These are phyloP conservation scores for Rosa multiflora DNA, from an alignment of 306 rosid genomes.

Conservation along the genomic window DNA sequence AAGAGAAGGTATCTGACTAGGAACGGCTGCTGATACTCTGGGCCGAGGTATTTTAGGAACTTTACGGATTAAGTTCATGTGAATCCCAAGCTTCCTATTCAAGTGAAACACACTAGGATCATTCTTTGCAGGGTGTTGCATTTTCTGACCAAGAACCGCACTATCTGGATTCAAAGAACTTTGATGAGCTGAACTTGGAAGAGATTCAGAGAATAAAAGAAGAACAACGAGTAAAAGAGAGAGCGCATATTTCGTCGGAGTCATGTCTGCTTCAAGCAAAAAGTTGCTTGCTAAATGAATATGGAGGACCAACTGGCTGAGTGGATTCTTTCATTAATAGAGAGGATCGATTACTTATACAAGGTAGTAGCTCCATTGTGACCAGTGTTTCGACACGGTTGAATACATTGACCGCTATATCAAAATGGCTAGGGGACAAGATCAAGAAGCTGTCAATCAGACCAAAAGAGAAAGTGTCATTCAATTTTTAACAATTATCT, in stretches of 20 bases:
- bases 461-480: neutral
- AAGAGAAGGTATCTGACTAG: conserved; percentile 14
- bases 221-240: conserved; percentile 17
- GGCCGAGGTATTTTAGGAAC: neutral
- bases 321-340: neutral
- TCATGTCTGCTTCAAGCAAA: conserved; percentile 3
- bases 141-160: conserved; percentile 3
- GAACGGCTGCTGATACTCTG: conserved; percentile 17
- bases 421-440: neutral
- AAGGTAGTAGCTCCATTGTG: neutral
- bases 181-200: conserved; percentile 25
- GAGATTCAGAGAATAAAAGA: conserved; percentile 16
- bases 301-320: neutral
- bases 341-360: neutral
- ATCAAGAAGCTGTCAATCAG: neutral
- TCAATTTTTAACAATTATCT: neutral
- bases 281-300: neutral
- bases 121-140: neutral
- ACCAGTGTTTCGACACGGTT: neutral
- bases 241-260: conserved; percentile 11
- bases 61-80: conserved; percentile 8
- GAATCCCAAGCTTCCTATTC: conserved; percentile 23
- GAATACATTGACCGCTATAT: neutral
- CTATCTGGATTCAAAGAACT: neutral
- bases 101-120: neutral